Conservation (phyloP, 2,329 filamentous ascomycete species). For the Falciphora oryzae region DNA sequence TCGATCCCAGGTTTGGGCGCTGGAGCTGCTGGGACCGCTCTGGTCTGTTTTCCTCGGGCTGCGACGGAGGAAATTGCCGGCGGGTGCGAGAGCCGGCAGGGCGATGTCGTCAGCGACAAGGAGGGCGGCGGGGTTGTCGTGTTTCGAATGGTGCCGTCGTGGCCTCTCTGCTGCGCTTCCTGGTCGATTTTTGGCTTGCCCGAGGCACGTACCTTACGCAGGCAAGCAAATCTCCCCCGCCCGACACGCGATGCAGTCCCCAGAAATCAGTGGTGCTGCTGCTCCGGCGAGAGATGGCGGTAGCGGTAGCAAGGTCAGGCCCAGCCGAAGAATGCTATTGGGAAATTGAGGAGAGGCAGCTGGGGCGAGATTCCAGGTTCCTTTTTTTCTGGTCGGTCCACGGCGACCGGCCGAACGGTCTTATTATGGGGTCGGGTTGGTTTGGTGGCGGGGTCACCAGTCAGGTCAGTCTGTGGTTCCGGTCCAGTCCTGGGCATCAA, state of each 20-base stretch:
- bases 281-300: neutral
- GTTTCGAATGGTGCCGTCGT: conserved; percentile 3
- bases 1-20: neutral
- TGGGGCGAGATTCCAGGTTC: neutral
- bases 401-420: neutral
- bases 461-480: neutral
- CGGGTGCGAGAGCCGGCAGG: neutral
- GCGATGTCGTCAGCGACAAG: conserved; percentile 10
- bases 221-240: neutral
- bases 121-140: conserved; percentile 8
- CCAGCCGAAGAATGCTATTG: neutral
- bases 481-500: neutral
- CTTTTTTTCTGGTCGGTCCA: neutral
- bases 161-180: conserved; percentile 1
- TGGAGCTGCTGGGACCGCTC: conserved; percentile 2
- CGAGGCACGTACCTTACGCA: neutral
- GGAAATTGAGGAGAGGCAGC: neutral
- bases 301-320: neutral
- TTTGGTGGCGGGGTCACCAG: neutral
- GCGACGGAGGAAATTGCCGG: neutral
- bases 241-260: neutral
- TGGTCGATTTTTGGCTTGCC: neutral
- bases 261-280: no score
- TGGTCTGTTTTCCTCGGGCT: neutral
- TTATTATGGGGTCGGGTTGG: neutral